Evolutionary conservation across 768 basidiomycete genomes (phyloP).

Genomic region (Suillus clintonianus): DNA sequence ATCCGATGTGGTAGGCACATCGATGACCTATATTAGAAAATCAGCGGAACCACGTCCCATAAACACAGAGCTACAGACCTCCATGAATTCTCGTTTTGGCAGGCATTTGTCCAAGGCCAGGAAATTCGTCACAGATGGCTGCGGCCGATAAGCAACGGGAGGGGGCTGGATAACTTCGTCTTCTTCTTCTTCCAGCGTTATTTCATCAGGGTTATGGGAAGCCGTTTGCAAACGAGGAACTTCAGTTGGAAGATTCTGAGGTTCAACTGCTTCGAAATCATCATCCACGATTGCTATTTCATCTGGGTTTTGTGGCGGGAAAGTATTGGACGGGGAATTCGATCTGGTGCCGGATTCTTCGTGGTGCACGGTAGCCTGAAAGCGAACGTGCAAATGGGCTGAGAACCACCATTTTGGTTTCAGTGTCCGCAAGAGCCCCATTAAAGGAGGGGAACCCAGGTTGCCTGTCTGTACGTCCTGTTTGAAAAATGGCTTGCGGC

Average conservation of each 20-base stretch:
- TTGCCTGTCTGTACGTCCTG: constrained; percentile 64
- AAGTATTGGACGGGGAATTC: background rate
- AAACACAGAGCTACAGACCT: constrained; percentile 46
- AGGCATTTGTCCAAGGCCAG: constrained; percentile 92
- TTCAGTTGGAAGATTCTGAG: constrained; percentile 4
- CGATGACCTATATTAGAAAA: constrained; percentile 58
- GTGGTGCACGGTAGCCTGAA: constrained; percentile 69
- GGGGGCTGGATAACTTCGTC: constrained; percentile 40
- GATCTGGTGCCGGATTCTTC: constrained; percentile 14
- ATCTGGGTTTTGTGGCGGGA: constrained; percentile 33
- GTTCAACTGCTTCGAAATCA: constrained; percentile 22
- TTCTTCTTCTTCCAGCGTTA: constrained; percentile 49
- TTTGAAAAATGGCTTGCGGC: constrained; percentile 77
- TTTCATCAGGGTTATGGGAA: constrained; percentile 51
- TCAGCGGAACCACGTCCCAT: background rate
- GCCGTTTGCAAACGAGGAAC: constrained; percentile 35
- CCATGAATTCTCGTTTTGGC: constrained; percentile 72
- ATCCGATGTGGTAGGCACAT: constrained; percentile 43
- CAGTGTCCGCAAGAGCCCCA: constrained; percentile 70
- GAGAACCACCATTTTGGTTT: constrained; percentile 90
- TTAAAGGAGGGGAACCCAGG: constrained; percentile 86
- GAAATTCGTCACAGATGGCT: constrained; percentile 62
- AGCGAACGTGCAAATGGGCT: constrained; percentile 88
- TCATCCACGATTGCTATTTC: constrained; percentile 41
- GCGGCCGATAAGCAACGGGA: constrained; percentile 18